Conservation (phyloP, 805 yeast genomes). For the Yarrowia sp. region DNA sequence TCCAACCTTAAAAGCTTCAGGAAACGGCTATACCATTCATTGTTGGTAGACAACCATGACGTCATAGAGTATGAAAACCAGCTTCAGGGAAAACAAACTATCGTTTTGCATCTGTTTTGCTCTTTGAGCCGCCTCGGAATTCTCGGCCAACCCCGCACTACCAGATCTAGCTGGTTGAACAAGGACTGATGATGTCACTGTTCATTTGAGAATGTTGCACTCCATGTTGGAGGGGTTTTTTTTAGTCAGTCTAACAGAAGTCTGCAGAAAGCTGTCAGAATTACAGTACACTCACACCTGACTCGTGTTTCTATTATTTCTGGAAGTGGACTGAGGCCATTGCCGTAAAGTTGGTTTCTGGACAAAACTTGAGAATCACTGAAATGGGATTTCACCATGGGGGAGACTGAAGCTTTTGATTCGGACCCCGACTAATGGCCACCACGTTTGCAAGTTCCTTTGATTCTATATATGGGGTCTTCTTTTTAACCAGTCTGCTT, state of each 20-base stretch:
- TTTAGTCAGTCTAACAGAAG: neutral
- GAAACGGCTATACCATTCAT: neutral
- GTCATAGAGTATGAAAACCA: neutral
- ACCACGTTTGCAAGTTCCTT: too few relatives aligned
- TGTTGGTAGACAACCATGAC: neutral
- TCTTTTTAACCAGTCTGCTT: too few relatives aligned
- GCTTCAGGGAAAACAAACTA: neutral
- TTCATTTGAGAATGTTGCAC: neutral
- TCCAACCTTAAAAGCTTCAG: neutral
- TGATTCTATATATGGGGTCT: too few relatives aligned
- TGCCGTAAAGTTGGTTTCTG: neutral
- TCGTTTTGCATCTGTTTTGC: neutral
- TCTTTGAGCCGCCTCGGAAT: neutral
- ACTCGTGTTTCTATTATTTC: too few relatives aligned
- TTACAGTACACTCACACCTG: too few relatives aligned
- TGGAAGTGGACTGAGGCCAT: too few relatives aligned
- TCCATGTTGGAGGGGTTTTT: too few relatives aligned
- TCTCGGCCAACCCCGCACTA: conserved; percentile 1
- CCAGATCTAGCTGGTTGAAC: neutral
- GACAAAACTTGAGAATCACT: too few relatives aligned
- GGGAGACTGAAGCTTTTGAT: too few relatives aligned
- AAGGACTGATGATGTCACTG: neutral
- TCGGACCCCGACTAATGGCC: too few relatives aligned
- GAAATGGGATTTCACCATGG: too few relatives aligned
- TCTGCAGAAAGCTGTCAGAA: neutral